Evolutionary conservation across 805 yeast species (phyloP).

Genomic region (Cyberlindnera maritima): DNA sequence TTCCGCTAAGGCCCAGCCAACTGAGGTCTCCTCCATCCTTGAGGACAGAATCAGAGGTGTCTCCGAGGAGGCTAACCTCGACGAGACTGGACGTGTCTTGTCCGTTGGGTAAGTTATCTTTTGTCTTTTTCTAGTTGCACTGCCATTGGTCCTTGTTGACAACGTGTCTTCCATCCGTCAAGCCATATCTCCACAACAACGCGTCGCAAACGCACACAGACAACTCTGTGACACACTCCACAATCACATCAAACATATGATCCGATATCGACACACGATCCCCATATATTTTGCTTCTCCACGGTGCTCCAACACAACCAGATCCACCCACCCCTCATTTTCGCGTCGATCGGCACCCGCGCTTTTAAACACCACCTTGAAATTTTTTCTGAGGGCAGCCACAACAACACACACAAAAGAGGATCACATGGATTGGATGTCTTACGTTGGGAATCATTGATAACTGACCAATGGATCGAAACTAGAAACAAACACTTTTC

Average conservation of each 20-base stretch:
- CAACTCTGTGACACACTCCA: too few species aligned
- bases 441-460: too few species aligned
- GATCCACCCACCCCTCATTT: not conserved
- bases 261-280: not conserved
- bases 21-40: slow-evolving; percentile 97
- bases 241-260: too few species aligned
- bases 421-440: too few species aligned
- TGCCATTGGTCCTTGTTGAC: not conserved
- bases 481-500: not conserved
- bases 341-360: not conserved
- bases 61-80: slow-evolving; percentile 93
- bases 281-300: not conserved
- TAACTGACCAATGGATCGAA: not conserved
- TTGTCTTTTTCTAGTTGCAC: slow-evolving; percentile 1
- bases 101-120: slow-evolving; percentile 78
- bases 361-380: not conserved
- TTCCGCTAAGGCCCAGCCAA: slow-evolving; percentile 92
- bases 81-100: slow-evolving; percentile 99
- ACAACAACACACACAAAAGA: too few species aligned
- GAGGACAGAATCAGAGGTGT: slow-evolving; percentile 99
- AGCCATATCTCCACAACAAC: not conserved
- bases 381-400: too few species aligned
- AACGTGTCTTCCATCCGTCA: not conserved
- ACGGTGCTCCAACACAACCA: too few species aligned
- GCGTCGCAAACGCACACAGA: too few species aligned